Conservation (phyloP, 208 protist genomes). For the Wallacemonas sp. region DNA sequence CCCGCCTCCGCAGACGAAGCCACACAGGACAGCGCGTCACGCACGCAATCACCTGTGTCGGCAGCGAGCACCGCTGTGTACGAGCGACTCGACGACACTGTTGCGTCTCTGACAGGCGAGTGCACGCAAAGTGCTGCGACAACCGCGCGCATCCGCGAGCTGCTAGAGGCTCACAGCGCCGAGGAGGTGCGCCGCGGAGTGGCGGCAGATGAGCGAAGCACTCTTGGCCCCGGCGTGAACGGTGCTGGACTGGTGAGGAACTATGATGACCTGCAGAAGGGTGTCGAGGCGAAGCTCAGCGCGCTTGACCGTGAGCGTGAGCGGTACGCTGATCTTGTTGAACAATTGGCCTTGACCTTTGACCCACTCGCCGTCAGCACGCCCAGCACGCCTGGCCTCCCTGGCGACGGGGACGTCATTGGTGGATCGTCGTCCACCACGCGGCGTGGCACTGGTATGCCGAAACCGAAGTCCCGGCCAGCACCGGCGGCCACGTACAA, state of each 20-base stretch:
- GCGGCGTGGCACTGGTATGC: neutral
- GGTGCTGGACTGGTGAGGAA: neutral
- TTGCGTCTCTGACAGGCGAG: neutral
- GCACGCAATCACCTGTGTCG: neutral
- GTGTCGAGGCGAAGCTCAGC: neutral
- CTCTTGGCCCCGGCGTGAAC: neutral
- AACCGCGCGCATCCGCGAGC: neutral
- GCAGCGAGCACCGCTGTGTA: neutral
- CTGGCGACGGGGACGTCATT: neutral
- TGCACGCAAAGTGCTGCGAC: neutral
- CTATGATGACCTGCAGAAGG: neutral
- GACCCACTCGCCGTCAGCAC: neutral
- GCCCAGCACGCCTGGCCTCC: neutral
- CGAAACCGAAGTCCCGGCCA: neutral
- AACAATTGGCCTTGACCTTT: neutral
- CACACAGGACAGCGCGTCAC: neutral
- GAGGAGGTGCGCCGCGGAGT: neutral
- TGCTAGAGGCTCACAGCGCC: conserved; percentile 2
- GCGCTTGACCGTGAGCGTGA: conserved; percentile 4
- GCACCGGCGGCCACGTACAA: neutral
- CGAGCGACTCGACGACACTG: conserved; percentile 1
- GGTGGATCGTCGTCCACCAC: neutral
- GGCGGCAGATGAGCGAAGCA: neutral
- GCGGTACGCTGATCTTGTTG: neutral
- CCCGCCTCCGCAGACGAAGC: neutral